Conservation (phyloP, 2,329 filamentous ascomycete species). For the Penicillium sp. region DNA sequence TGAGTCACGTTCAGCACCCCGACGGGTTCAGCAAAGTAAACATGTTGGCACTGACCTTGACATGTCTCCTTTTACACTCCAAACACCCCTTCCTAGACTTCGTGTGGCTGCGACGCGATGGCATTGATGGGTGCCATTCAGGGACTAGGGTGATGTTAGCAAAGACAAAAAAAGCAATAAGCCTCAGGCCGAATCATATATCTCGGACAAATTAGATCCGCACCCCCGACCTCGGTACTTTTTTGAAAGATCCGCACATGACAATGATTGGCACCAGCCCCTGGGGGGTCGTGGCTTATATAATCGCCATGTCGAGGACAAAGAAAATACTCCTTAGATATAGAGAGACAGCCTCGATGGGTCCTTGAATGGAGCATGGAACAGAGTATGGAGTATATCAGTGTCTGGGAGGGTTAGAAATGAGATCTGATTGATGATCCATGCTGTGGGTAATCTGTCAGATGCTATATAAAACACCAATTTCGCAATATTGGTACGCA, state of each 20-base stretch:
- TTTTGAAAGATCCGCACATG: constrained; percentile 2
- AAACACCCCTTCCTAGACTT: constrained; percentile 42
- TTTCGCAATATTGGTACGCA: no score
- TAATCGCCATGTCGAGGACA: no score
- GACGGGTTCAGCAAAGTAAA: neutral
- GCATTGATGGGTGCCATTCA: constrained; percentile 22
- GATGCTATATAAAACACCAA: no score
- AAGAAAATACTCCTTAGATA: no score
- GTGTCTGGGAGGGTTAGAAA: no score
- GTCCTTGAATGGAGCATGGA: no score
- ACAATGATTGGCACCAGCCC: neutral
- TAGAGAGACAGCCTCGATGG: no score
- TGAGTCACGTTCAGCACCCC: neutral
- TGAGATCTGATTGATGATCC: no score
- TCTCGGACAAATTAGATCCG: neutral
- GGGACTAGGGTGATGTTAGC: neutral
- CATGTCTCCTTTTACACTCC: constrained; percentile 41
- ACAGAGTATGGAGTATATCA: no score
- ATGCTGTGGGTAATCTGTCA: no score
- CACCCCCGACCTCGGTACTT: constrained; percentile 5
- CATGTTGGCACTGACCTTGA: constrained; percentile 32
- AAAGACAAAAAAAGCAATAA: neutral
- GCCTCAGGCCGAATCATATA: neutral
- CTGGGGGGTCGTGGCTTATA: no score
- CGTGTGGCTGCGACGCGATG: constrained; percentile 36